Evolutionary conservation across 2,329 filamentous ascomycete species (phyloP).

Genomic region (Peltaster fructicola): DNA sequence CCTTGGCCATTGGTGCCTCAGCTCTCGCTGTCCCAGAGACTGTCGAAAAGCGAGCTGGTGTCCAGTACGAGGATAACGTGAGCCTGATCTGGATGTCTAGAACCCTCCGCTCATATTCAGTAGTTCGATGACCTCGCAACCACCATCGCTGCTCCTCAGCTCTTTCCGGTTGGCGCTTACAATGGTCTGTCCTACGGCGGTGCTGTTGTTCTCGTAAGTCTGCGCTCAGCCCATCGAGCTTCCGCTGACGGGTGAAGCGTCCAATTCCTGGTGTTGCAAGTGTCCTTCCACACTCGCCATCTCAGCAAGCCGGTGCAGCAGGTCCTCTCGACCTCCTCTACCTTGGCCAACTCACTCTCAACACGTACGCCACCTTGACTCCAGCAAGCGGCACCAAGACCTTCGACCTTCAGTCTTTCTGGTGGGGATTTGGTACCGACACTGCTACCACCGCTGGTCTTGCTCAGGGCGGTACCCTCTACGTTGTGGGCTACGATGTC

Average conservation of each 20-base stretch:
- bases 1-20: conserved; percentile 1
- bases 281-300: conserved; percentile 3
- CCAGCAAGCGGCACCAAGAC: conserved; percentile 1
- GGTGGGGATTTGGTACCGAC: conserved; percentile 4
- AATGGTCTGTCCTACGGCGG: conserved; percentile 3
- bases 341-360: conserved; percentile 3
- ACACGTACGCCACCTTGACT: conserved; percentile 3
- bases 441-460: conserved; percentile 4
- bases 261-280: conserved; percentile 1
- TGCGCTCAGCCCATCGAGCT: too few relatives aligned
- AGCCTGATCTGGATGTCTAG: too few relatives aligned
- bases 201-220: conserved; percentile 3
- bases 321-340: conserved; percentile 4
- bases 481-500: conserved; percentile 1
- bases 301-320: conserved; percentile 3
- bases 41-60: not conserved
- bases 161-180: conserved; percentile 3
- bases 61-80: too few relatives aligned
- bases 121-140: too few relatives aligned
- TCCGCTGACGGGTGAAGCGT: too few relatives aligned
- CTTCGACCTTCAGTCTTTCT: conserved; percentile 5
- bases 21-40: conserved; percentile 1
- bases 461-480: conserved; percentile 3
- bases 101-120: too few relatives aligned
- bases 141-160: conserved; percentile 1